Evolutionary conservation across 2,329 filamentous ascomycete species (phyloP).

Genomic region (Trichophyton equinum): DNA sequence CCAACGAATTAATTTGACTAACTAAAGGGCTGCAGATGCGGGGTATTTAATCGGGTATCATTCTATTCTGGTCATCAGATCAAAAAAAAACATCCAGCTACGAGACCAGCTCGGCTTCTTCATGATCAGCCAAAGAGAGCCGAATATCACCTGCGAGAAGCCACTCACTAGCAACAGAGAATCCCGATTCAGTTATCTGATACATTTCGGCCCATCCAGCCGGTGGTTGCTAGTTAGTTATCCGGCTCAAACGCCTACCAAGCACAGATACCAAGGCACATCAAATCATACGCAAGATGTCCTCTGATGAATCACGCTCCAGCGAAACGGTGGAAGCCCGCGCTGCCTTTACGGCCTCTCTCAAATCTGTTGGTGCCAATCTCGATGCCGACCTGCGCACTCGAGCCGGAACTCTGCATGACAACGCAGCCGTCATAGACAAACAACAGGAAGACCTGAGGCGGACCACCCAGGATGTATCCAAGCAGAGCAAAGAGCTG

Average conservation of each 20-base stretch:
- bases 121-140: neutral
- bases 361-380: slow-evolving; percentile 33
- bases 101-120: neutral
- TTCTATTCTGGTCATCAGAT: neutral
- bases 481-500: slow-evolving; percentile 42
- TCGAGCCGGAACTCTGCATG: slow-evolving; percentile 44
- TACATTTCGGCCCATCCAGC: no score
- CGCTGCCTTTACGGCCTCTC: slow-evolving; percentile 33
- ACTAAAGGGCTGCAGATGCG: neutral
- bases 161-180: no score
- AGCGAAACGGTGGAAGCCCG: slow-evolving; percentile 32
- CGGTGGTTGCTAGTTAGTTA: no score
- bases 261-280: neutral
- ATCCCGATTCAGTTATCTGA: no score
- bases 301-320: slow-evolving; percentile 12
- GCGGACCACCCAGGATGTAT: slow-evolving; percentile 38
- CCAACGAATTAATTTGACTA: neutral
- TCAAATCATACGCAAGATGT: slow-evolving; percentile 2
- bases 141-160: neutral
- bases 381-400: slow-evolving; percentile 43
- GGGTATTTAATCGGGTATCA: neutral
- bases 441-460: slow-evolving; percentile 44
- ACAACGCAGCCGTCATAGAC: slow-evolving; percentile 41
- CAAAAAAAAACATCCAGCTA: neutral
- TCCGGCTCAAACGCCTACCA: neutral